Base-by-base conservation (phyloP, 176 grass and related monocot species). In the Oryza nivara region DNA sequence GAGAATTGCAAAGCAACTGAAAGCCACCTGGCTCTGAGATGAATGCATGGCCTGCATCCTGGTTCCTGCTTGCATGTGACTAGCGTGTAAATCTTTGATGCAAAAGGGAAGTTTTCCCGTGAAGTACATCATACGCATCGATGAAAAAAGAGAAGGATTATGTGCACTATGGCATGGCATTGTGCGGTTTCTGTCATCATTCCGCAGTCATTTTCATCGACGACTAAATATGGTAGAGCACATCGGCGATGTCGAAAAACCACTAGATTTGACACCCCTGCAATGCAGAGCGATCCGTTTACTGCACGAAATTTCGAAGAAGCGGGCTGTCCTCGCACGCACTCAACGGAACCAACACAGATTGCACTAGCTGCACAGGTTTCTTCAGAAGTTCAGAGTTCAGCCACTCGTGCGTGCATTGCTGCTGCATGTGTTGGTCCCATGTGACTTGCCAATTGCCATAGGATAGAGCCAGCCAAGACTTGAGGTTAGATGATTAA, bases 21-120 rank as follows among this genome's bases (percentile, higher is more conserved):
- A 26, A 32, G 28, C 76, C 70, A 69, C 63, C 67, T 76, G 70
- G 16, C 82, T 61, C 47, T 7, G 51, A n/a, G 69, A 65, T 5
- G 80, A 63, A 20, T 15, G n/a, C 23, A 26, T 44, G 56, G 19
- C 56, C 56, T 61, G 56, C 56, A 63, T 63, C 58, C 20, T 63
- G 58, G 4, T 63, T 63, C 58, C 58, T 38, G 75, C 86, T 28
- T 28, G 66, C 88, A 72, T 77, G 82, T 52, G 88, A 13, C 52
- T 11, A 34, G 64, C 32, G 36, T 43, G 45, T 41, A 54, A 49
- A 65, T 71, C 6, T 65, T 77, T 4, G 12, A 30, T 32, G 23
- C 28, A 34, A 65, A 80, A 16, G 40, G n/a, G 71, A 34, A 16
- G 35, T 45, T 75, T 46, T 46, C 5, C 5, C 44, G 38, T 28